Conservation (phyloP, 331 rosid species). For the Quercus tomentella region DNA sequence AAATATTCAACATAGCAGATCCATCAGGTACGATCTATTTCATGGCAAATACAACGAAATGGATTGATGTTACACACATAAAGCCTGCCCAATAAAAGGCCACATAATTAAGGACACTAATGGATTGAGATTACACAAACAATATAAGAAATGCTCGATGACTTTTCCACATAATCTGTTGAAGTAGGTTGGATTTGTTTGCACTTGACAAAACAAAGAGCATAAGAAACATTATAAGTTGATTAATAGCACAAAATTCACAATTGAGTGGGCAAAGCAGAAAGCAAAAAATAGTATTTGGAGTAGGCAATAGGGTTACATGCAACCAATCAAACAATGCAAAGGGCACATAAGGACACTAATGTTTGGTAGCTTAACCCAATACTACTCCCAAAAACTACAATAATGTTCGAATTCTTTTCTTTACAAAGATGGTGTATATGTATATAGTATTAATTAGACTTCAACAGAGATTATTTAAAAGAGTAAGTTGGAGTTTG, state of each 20-base stretch:
- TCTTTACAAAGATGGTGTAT: not conserved
- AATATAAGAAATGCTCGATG: slow-evolving; percentile 4
- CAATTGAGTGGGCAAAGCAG: slow-evolving; percentile 35
- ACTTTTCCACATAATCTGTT: slow-evolving; percentile 22
- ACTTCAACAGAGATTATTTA: not conserved
- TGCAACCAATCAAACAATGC: slow-evolving; percentile 37
- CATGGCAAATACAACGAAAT: not conserved
- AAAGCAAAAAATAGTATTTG: slow-evolving; percentile 18
- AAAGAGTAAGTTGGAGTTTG: slow-evolving; percentile 6
- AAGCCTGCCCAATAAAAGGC: no score
- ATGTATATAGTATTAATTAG: not conserved
- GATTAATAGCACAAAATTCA: slow-evolving; percentile 25
- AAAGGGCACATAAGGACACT: slow-evolving; percentile 47
- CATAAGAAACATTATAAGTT: slow-evolving; percentile 13
- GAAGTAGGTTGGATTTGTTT: slow-evolving; percentile 27
- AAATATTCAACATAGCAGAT: no score
- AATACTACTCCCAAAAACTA: slow-evolving; percentile 12
- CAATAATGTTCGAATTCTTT: not conserved
- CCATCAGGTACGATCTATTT: no score
- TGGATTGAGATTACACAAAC: not conserved
- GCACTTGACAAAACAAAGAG: slow-evolving; percentile 16
- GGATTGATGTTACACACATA: not conserved
- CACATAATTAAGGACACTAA: not conserved
- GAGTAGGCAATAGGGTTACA: slow-evolving; percentile 47
- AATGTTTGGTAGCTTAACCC: slow-evolving; percentile 69